A percentile compares a stretch with the other conserved stretches of the same genome.
phyloP scores from a whole-genome alignment of 768 basidiomycete genomes.

The Boletus eberwhitei region DNA sequence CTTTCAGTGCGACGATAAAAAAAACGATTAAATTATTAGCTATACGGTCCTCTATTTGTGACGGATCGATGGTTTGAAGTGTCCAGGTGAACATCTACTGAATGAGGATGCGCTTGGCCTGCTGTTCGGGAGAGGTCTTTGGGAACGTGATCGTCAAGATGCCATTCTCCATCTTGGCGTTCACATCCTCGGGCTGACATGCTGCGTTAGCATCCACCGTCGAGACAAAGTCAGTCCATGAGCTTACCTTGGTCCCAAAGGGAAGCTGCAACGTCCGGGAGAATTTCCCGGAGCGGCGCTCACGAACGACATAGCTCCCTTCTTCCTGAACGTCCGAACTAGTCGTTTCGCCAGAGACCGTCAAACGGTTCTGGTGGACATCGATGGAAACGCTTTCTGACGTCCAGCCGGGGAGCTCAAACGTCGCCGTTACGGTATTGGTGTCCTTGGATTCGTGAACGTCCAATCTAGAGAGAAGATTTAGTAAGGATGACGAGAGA shows the following conservation, averaged over 20 bases:
- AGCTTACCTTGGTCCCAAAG: conserved; percentile 42
- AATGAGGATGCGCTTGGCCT: conserved; percentile 39
- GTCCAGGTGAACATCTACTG: background rate
- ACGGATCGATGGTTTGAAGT: background rate
- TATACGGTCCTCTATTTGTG: background rate
- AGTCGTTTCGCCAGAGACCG: conserved; percentile 43
- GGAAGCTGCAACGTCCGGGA: conserved; percentile 45
- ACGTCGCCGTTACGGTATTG: conserved; percentile 46
- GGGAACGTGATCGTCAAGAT: conserved; percentile 49
- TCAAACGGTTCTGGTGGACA: conserved; percentile 44
- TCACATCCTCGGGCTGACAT: conserved; percentile 42
- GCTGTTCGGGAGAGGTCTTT: conserved; percentile 38
- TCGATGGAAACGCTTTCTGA: conserved; percentile 48
- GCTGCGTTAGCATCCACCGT: background rate
- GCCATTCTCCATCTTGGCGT: conserved; percentile 46
- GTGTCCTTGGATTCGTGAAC: conserved; percentile 41
- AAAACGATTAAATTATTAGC: background rate
- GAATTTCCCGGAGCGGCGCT: conserved; percentile 45
- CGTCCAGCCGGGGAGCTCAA: conserved; percentile 55
- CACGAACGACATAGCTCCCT: conserved; percentile 39
- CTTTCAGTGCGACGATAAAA: background rate
- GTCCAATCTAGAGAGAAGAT: conserved; percentile 36
- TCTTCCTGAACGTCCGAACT: conserved; percentile 33
- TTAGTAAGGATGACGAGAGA: background rate
- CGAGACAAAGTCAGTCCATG: background rate